Evolutionary conservation across 805 yeast genomes (phyloP), one percentile per base, ranked within the genome.

Genomic region (Candida ponderosae): DNA sequence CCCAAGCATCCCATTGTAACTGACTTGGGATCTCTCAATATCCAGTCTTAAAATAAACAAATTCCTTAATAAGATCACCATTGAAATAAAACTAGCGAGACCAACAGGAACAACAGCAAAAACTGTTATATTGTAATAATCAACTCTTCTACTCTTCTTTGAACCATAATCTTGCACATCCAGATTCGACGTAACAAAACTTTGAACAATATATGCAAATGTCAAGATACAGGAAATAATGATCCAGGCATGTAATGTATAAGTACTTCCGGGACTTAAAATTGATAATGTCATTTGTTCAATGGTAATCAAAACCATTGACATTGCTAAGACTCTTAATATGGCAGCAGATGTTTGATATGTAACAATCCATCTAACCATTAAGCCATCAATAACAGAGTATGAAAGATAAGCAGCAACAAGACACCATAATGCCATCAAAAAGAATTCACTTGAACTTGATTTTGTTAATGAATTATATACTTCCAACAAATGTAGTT

Each of bases 61-160:
- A 34, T 83, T 75, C 42, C 97, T 63, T 15, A 90, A 62, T 29
- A 90, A 62, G 0, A 89, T 93, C 28, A 88, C 66, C 95, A 89
- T 86, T 3, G 97, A 88, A 18, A 89, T 61, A 51, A 93, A 90
- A 48, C 96, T 85, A 5, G 97, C 97, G 41, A 90, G 53, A 0
- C 98, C 97, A 15, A 90, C 87, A 0, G 98, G 98, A n/a, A 90
- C 96, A 30, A 90, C 98, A 2, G 97, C 97, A 63, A 86, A 90
- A 2, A 90, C 97, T 1, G 84, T 87, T 35, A 93, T 84, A 47
- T 83, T 85, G 57, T 87, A 86, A 38, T 89, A 68, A 56, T 90
- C 95, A 41, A 89, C 84, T 27, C 88, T 80, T 38, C 96, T 69
- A 30, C 44, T 43, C 29, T 46, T 47, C 19, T 45, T 48, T 21